phyloP scores from a whole-genome alignment of 176 grass and related monocot species.

The Pharus latifolius region DNA sequence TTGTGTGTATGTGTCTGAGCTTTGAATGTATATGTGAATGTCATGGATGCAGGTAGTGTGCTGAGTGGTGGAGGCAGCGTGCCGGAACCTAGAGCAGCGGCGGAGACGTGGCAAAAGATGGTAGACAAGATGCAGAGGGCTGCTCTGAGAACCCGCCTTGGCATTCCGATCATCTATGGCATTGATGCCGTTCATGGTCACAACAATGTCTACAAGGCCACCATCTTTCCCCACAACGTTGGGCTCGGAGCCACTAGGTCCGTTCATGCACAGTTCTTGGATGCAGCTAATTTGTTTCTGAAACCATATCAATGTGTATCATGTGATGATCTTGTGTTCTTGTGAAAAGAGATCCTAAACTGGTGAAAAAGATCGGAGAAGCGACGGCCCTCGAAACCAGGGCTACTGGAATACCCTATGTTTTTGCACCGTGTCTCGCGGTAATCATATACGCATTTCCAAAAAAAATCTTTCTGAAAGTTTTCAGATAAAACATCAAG shows the following conservation, averaged over 20 bases:
- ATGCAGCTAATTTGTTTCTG: too few species aligned
- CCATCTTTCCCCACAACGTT: conserved; percentile 28
- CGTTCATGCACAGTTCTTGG: too few species aligned
- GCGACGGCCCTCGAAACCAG: conserved; percentile 53
- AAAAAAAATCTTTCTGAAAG: too few species aligned
- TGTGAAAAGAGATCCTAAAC: conserved; percentile 43
- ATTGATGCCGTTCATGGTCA: too few species aligned
- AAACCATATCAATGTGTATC: too few species aligned
- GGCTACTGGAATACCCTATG: conserved; percentile 62
- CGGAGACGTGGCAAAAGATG: conserved; percentile 2
- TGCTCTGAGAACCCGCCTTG: conserved; percentile 10
- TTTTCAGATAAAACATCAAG: too few species aligned
- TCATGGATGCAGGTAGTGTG: conserved; percentile 1
- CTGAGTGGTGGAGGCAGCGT: conserved; percentile 27
- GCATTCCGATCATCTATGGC: conserved; percentile 32
- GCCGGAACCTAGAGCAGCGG: conserved; percentile 4
- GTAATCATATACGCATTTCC: conserved; percentile 1
- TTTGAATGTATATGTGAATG: background rate
- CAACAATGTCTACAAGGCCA: conserved; percentile 17
- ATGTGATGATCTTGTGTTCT: background rate
- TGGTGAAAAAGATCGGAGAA: conserved; percentile 52
- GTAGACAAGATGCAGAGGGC: conserved; percentile 10
- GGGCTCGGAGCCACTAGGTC: conserved; percentile 29
- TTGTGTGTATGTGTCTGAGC: background rate
- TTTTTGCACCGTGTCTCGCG: conserved; percentile 70